These are phyloP conservation scores for Pyrrhoderma lamaoense DNA, from an alignment of 1,284 basidiomycete genomes.

Conservation along the genomic window DNA sequence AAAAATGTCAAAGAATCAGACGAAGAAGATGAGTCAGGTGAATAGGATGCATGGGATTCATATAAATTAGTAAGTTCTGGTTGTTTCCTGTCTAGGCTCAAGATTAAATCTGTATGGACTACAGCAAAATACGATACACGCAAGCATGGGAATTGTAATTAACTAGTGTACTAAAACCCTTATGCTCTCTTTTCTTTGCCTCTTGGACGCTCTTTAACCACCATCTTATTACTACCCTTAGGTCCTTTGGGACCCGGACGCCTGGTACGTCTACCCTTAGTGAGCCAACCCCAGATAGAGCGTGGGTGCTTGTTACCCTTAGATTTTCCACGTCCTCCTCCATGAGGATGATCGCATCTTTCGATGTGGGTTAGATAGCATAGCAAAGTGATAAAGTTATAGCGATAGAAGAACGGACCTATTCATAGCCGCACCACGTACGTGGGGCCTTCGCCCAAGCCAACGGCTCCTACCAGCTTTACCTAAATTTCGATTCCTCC, in stretches of 20 bases:
- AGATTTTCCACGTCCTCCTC: slow-evolving; percentile 96
- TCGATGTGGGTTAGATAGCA: slow-evolving; percentile 8
- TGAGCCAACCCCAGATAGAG: slow-evolving; percentile 87
- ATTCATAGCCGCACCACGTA: slow-evolving; percentile 98
- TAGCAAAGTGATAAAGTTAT: slow-evolving; percentile 1
- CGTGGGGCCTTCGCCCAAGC: slow-evolving; percentile 82
- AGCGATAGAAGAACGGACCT: slow-evolving; percentile 43
- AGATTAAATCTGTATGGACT: not conserved
- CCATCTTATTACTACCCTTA: slow-evolving; percentile 92
- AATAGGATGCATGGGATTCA: slow-evolving; percentile 28
- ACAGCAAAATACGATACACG: not conserved
- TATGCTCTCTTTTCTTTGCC: slow-evolving; percentile 60
- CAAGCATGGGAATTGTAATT: not conserved
- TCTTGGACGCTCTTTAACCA: slow-evolving; percentile 81
- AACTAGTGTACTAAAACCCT: not conserved
- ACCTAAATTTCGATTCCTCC: slow-evolving; percentile 79
- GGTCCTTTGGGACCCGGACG: slow-evolving; percentile 82
- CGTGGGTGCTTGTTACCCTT: slow-evolving; percentile 94
- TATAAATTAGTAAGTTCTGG: slow-evolving; percentile 1
- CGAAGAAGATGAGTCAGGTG: slow-evolving; percentile 29
- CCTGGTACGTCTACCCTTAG: slow-evolving; percentile 89
- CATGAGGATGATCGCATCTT: slow-evolving; percentile 91
- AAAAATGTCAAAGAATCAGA: slow-evolving; percentile 33
- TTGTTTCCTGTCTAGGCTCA: not conserved
- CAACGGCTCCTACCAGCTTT: slow-evolving; percentile 90